A percentile compares a stretch with the other conserved stretches of the same genome.
Conservation (phyloP, 2,329 filamentous ascomycete genomes). For the Penicillium psychrosexuale region DNA sequence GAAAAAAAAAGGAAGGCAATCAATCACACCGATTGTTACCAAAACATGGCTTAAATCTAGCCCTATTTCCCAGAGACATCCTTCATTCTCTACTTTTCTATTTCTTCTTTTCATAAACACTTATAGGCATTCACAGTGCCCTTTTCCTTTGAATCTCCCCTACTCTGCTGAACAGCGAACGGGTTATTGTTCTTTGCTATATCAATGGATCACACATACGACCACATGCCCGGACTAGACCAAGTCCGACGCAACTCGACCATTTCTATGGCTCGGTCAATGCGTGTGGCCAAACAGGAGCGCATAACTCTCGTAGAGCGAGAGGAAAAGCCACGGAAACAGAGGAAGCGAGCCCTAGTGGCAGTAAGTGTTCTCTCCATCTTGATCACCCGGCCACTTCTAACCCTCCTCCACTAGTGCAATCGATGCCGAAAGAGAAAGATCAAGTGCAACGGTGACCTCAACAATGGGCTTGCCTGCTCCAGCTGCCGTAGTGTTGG, state of each 20-base stretch:
- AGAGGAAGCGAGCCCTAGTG: constrained; percentile 53
- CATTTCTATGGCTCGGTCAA: constrained; percentile 25
- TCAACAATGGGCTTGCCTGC: constrained; percentile 72
- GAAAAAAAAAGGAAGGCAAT: constrained; percentile 13
- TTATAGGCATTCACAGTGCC: constrained; percentile 5
- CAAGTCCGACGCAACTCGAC: constrained; percentile 21
- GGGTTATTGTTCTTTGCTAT: not conserved
- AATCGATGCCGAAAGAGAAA: constrained; percentile 86
- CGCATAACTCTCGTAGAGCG: constrained; percentile 26
- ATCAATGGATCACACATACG: constrained; percentile 8
- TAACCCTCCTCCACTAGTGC: constrained; percentile 57
- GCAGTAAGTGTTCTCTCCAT: constrained; percentile 40
- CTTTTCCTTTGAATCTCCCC: constrained; percentile 15
- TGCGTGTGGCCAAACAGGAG: constrained; percentile 28
- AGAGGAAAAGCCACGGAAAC: constrained; percentile 39
- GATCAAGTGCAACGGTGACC: constrained; percentile 89
- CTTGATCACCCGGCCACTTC: not conserved
- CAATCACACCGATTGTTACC: constrained; percentile 28
- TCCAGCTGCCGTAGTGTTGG: constrained; percentile 76
- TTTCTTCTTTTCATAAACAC: constrained; percentile 16
- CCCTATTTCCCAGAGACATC: constrained; percentile 28
- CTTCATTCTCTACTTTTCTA: constrained; percentile 18
- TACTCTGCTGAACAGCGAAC: not conserved
- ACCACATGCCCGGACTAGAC: constrained; percentile 5
- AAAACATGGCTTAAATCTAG: constrained; percentile 36